Conservation (phyloP, 192 early-diverging fungal genomes). For the Mortierella alpina region DNA sequence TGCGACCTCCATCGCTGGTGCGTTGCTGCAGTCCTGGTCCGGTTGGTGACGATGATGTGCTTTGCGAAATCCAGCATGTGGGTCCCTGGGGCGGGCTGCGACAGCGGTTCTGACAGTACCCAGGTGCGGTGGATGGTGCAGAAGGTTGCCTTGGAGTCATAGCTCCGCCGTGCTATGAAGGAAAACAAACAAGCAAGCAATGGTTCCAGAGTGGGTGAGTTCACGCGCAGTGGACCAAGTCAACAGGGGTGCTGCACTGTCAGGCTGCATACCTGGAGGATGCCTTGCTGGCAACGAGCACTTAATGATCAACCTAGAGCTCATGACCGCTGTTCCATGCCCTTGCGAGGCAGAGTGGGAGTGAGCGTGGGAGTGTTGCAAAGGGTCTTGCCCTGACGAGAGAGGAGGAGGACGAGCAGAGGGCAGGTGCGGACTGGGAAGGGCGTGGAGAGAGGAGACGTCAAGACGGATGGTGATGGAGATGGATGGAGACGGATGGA, state of each 20-base stretch:
- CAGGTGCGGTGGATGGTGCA: slow-evolving; percentile 7
- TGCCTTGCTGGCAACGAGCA: slow-evolving; percentile 15
- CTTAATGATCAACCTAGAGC: slow-evolving; percentile 38
- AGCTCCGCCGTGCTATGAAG: slow-evolving; percentile 7
- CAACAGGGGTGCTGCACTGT: too few relatives aligned
- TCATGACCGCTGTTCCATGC: slow-evolving; percentile 45
- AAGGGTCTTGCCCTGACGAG: background rate
- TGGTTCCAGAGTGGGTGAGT: background rate
- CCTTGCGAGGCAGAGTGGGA: background rate
- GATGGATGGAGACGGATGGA: too few relatives aligned
- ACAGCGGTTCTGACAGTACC: background rate
- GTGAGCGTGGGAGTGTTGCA: background rate
- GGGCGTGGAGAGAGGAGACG: background rate
- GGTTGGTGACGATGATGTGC: background rate
- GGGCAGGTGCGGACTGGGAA: background rate
- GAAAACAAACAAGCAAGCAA: too few relatives aligned
- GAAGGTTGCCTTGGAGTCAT: background rate
- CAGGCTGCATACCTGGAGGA: slow-evolving; percentile 18
- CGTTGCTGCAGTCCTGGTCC: background rate
- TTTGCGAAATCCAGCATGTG: background rate
- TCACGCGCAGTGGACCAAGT: background rate
- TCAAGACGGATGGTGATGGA: background rate
- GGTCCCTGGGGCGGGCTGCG: background rate
- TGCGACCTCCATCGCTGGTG: background rate
- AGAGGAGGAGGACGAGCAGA: too few relatives aligned